Evolutionary conservation across 1,139 yeast species (phyloP).

Genomic region (Candida labiduridarum): DNA sequence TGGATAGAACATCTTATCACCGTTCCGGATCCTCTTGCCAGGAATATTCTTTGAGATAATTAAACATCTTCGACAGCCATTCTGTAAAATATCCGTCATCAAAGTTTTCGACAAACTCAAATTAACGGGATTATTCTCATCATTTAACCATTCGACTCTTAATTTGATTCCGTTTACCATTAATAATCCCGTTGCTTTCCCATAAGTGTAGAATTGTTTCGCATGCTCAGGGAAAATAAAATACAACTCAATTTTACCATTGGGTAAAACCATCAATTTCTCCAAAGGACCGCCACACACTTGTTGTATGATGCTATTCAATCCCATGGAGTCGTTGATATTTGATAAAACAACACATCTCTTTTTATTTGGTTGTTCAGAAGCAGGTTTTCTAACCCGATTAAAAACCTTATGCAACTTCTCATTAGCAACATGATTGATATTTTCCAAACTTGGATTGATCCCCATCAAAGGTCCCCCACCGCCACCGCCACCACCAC

Average conservation of each 20-base stretch:
- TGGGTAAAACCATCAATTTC: constrained; percentile 30
- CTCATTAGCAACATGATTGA: constrained; percentile 11
- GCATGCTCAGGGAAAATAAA: constrained; percentile 63
- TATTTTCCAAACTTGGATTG: constrained; percentile 20
- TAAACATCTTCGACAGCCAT: constrained; percentile 40
- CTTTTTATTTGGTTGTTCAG: constrained; percentile 3
- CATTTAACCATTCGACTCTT: constrained; percentile 42
- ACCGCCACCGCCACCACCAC: neutral
- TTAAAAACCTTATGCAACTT: constrained; percentile 11
- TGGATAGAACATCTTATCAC: constrained; percentile 32
- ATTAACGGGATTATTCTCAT: constrained; percentile 21
- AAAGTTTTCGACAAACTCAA: constrained; percentile 33
- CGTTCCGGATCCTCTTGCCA: constrained; percentile 22
- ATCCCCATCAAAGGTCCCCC: constrained; percentile 13
- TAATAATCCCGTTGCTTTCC: constrained; percentile 56
- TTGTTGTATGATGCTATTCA: constrained; percentile 56
- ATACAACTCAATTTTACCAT: constrained; percentile 46
- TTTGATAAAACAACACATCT: constrained; percentile 22
- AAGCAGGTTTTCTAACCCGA: constrained; percentile 7
- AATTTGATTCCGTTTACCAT: constrained; percentile 60
- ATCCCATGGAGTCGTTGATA: constrained; percentile 32
- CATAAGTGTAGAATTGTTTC: constrained; percentile 52
- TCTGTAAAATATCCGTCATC: constrained; percentile 28
- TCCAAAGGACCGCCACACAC: constrained; percentile 79
- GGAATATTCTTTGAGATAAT: constrained; percentile 32